A percentile compares a stretch with the other conserved stretches of the same genome.
These are phyloP conservation scores for Suillus fuscotomentosus DNA, from an alignment of 768 basidiomycete species.

Conservation along the genomic window DNA sequence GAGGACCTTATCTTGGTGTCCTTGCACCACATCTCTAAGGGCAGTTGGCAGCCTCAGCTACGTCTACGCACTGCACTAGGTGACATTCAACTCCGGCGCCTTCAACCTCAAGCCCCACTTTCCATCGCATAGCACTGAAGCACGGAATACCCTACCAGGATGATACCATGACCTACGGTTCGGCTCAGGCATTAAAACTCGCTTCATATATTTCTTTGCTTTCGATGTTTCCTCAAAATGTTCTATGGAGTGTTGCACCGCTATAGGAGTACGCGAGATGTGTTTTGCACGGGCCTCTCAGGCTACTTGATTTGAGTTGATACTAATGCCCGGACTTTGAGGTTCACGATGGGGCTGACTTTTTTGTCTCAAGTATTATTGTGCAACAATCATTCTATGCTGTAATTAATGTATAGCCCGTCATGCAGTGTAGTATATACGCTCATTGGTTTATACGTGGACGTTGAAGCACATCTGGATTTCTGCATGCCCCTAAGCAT, in stretches of 20 bases:
- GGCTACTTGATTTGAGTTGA: not conserved
- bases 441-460: too few species aligned
- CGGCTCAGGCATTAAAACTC: not conserved
- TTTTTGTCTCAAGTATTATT: not conserved
- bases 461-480: too few species aligned
- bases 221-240: not conserved
- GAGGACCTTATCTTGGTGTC: conserved; percentile 74
- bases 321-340: not conserved
- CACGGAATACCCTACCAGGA: not conserved
- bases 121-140: not conserved
- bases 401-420: not conserved
- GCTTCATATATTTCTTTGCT: not conserved
- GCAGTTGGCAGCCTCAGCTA: conserved; percentile 80
- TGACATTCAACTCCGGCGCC: not conserved
- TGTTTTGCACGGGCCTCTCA: not conserved
- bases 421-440: not conserved
- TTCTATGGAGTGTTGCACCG: not conserved
- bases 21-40: conserved; percentile 79
- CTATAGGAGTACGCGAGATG: too few species aligned
- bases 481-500: too few species aligned
- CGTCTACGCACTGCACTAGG: conserved; percentile 37
- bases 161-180: not conserved
- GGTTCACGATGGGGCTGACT: not conserved
- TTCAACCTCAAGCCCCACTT: not conserved
- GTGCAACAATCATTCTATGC: not conserved